Evolutionary conservation across 2,329 filamentous ascomycete species (phyloP).

Genomic region (Thielaviopsis musarum): DNA sequence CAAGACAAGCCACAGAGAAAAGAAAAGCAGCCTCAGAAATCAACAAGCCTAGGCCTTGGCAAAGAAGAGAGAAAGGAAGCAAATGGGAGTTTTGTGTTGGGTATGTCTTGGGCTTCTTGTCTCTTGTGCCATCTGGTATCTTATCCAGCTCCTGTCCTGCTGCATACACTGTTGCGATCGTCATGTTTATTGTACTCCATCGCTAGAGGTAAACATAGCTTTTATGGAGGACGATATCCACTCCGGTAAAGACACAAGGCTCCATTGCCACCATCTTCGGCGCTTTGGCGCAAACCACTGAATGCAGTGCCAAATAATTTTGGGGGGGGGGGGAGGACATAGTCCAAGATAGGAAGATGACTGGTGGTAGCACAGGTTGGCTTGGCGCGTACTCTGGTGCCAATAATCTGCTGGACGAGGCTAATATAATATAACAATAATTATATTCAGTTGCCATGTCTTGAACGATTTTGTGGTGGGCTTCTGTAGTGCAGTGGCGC

Average conservation of each 20-base stretch:
- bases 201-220: background rate
- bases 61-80: background rate
- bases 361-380: background rate
- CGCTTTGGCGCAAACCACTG: background rate
- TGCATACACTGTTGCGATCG: background rate
- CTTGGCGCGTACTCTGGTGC: background rate
- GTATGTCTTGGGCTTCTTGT: background rate
- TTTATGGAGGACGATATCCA: background rate
- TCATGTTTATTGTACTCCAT: background rate
- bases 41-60: background rate
- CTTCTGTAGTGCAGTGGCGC: background rate
- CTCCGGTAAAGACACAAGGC: background rate
- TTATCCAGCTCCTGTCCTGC: background rate
- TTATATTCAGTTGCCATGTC: background rate
- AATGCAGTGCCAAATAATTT: background rate
- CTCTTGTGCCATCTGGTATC: background rate
- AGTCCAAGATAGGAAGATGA: background rate
- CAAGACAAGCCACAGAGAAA: background rate
- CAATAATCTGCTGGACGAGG: background rate
- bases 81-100: background rate
- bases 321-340: background rate
- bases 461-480: background rate
- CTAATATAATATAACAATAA: background rate
- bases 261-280: background rate
- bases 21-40: background rate